Conservation (phyloP, 2,329 filamentous ascomycete genomes). For the Blastomyces gilchristii region DNA sequence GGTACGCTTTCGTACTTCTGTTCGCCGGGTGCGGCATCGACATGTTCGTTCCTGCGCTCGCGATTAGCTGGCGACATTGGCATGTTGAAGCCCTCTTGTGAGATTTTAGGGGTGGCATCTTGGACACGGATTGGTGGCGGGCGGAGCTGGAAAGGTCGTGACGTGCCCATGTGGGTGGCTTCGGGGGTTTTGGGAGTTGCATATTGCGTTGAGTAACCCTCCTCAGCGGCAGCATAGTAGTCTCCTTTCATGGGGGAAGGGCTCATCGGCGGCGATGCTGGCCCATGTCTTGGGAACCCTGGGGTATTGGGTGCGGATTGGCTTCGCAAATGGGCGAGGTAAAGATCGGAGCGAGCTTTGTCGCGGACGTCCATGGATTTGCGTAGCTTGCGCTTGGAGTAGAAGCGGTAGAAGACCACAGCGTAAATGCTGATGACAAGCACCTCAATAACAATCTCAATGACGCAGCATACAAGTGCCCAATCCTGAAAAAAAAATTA, state of each 20-base stretch:
- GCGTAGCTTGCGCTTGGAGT: constrained; percentile 85
- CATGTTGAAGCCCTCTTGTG: constrained; percentile 49
- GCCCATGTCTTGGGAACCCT: constrained; percentile 60
- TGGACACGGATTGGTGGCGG: constrained; percentile 71
- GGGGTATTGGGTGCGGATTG: constrained; percentile 95
- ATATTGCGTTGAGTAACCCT: constrained; percentile 42
- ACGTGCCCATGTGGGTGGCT: constrained; percentile 36
- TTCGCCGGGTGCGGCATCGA: constrained; percentile 65
- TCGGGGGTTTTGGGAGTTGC: constrained; percentile 56
- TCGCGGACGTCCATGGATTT: constrained; percentile 97
- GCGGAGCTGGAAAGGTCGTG: constrained; percentile 71
- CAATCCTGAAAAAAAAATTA: constrained; percentile 57
- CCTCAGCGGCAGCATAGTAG: constrained; percentile 42
- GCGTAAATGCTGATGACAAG: constrained; percentile 89
- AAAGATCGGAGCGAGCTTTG: constrained; percentile 85
- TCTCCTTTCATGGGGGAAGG: constrained; percentile 30
- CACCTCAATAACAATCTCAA: constrained; percentile 86
- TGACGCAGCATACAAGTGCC: constrained; percentile 91
- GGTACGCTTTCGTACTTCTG: constrained; percentile 75
- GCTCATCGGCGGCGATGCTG: constrained; percentile 33
- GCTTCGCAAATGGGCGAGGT: constrained; percentile 71
- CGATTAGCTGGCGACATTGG: constrained; percentile 23
- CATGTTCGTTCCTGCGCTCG: constrained; percentile 51
- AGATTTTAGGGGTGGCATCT: constrained; percentile 61
- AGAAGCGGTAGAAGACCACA: constrained; percentile 94